Base-by-base conservation (phyloP, 2,329 filamentous ascomycete genomes). In the Monosporascus sp. region DNA sequence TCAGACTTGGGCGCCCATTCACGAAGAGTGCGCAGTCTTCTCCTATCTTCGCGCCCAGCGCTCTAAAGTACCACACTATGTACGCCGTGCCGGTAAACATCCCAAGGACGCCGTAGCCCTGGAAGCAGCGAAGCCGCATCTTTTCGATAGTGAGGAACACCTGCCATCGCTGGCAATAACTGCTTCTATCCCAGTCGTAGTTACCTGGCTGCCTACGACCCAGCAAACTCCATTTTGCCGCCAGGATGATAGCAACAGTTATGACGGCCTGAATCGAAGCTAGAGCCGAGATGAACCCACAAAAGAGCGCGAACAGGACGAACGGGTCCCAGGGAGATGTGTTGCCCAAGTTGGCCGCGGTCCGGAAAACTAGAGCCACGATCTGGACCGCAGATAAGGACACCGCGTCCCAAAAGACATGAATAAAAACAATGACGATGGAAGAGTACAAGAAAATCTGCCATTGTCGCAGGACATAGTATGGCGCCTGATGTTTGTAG, bases 91-190 rank as follows among this genome's bases (percentile, higher is more conserved):
- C 78, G 0, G 78, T 80, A 2, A 83, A 62, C 58, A 83, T 68
- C 15, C 77, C 74, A 1, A 82, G 67, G 18, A 83, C 68, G 17
- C 80, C 80, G 25, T 74, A 62, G 1, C 75, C 73, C 3, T 74
- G 72, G 57, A 76, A 81, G 62, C 78, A 80, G 41, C 73, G 67
- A 8, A 75, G 70, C 2, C 78, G 73, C 3, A 83, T 63, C 18
- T 71, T 71, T 66, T 82, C 79, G 38, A 81, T 71, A 31, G 72
- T 71, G 3, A 82, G 68, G 60, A 78, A 79, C 8, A 82, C 60
- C 60, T 83, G 79, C 79, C 80, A 83, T 36, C 78, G 74, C 59
- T 83, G 80, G 64, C 79, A 82, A 65, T 82, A 83, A 17, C 72
- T 69, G 20, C 69, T 75, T 62, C 76, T 76, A 60, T 83, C 80